Conservation (phyloP, 805 yeast genomes). For the Spathaspora gorwiae region DNA sequence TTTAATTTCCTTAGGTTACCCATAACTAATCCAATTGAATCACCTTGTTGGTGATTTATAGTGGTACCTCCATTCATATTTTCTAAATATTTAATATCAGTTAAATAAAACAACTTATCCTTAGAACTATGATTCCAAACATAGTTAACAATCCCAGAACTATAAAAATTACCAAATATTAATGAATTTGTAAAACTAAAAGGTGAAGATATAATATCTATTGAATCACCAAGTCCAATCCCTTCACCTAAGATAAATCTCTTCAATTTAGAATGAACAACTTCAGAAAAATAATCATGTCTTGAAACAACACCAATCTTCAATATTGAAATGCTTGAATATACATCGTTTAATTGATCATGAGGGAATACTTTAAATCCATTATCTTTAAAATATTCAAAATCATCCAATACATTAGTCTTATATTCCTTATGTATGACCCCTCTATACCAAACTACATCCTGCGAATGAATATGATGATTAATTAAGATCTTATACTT, state of each 20-base stretch:
- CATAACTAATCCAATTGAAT: conserved; percentile 33
- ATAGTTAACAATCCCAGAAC: conserved; percentile 23
- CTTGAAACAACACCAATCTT: conserved; percentile 2
- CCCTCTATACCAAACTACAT: conserved; percentile 10
- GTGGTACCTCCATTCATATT: conserved; percentile 43
- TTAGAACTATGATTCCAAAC: conserved; percentile 4
- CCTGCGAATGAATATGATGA: not conserved
- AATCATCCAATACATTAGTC: not conserved
- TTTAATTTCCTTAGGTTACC: conserved; percentile 35
- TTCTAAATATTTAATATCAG: conserved; percentile 41
- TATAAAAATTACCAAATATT: conserved; percentile 20
- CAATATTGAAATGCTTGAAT: conserved; percentile 2
- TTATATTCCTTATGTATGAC: not conserved
- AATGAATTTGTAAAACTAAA: conserved; percentile 29
- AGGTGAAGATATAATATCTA: conserved; percentile 19
- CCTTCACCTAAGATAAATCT: not conserved
- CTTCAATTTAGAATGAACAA: not conserved
- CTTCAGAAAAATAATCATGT: conserved; percentile 2
- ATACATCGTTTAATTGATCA: conserved; percentile 6
- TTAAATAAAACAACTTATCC: conserved; percentile 18
- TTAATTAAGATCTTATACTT: conserved; percentile 3
- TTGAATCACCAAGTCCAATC: conserved; percentile 7
- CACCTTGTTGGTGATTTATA: not conserved
- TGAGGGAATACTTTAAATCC: conserved; percentile 17
- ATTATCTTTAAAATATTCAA: conserved; percentile 11